phyloP scores from a whole-genome alignment of 352 stramenopile genomes.

The Phytophthora europaea region DNA sequence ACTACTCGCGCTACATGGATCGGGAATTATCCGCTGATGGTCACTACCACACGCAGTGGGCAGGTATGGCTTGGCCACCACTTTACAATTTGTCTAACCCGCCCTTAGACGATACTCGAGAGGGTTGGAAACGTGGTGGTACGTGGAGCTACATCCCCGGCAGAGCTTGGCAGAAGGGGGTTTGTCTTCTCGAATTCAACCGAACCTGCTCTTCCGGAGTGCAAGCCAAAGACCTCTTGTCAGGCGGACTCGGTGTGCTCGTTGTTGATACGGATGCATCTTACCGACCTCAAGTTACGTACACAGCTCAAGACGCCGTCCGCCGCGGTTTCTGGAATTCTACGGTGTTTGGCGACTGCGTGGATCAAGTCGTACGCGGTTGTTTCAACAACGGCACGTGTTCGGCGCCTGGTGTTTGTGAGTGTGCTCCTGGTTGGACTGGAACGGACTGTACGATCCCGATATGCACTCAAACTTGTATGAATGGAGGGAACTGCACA shows the following conservation, averaged over 20 bases:
- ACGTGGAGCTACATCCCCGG: conserved; percentile 73
- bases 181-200: conserved; percentile 95
- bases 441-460: conserved; percentile 85
- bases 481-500: conserved; percentile 93
- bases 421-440: conserved; percentile 82
- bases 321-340: conserved; percentile 74
- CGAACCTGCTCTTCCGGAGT: conserved; percentile 72
- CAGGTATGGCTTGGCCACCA: conserved; percentile 92
- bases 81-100: conserved; percentile 90
- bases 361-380: conserved; percentile 93
- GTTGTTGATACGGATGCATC: conserved; percentile 95
- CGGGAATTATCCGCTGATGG: conserved; percentile 78
- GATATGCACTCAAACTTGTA: conserved; percentile 75
- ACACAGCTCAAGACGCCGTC: conserved; percentile 66
- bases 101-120: conserved; percentile 91
- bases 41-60: conserved; percentile 90
- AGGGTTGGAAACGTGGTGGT: conserved; percentile 92
- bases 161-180: conserved; percentile 92
- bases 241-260: conserved; percentile 29
- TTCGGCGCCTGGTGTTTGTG: conserved; percentile 86
- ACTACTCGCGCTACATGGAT: conserved; percentile 98
- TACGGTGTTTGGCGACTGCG: conserved; percentile 72
- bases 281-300: conserved; percentile 87
- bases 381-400: conserved; percentile 98
- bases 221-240: conserved; percentile 49